Conservation (phyloP, 1,139 yeast species). For the Candida sp. region DNA sequence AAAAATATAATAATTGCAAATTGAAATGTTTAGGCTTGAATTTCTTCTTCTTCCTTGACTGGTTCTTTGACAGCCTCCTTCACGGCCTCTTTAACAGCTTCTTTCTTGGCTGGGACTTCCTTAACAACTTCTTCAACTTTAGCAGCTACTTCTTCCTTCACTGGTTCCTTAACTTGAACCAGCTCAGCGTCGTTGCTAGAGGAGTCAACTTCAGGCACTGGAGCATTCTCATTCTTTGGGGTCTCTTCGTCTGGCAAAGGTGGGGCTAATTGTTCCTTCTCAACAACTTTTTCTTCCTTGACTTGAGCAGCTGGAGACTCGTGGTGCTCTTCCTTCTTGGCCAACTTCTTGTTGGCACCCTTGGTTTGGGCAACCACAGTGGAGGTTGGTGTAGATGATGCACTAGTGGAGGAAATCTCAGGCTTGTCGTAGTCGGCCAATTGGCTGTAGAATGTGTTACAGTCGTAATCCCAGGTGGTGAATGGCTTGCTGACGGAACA, state of each 20-base stretch:
- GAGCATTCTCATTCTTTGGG: conserved; percentile 12
- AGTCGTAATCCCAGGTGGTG: conserved; percentile 85
- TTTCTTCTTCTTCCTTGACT: neutral
- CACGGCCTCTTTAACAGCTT: neutral
- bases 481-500: conserved; percentile 69
- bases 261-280: conserved; percentile 22
- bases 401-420: conserved; percentile 13
- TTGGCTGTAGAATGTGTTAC: conserved; percentile 55
- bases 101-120: neutral
- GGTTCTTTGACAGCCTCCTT: neutral
- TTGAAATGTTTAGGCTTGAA: neutral
- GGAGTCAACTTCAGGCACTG: neutral
- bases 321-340: conserved; percentile 11
- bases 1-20: neutral
- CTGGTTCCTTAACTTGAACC: conserved; percentile 3
- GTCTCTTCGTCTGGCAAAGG: conserved; percentile 25
- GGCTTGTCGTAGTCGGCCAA: conserved; percentile 28
- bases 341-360: conserved; percentile 15
- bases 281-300: conserved; percentile 11
- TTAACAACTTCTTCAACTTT: neutral
- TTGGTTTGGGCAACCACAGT: conserved; percentile 18
- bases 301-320: conserved; percentile 13
- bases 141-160: neutral
- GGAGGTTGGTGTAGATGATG: conserved; percentile 17
- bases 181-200: conserved; percentile 2